Conservation (phyloP, 805 yeast species). For the Yarrowia keelungensis region DNA sequence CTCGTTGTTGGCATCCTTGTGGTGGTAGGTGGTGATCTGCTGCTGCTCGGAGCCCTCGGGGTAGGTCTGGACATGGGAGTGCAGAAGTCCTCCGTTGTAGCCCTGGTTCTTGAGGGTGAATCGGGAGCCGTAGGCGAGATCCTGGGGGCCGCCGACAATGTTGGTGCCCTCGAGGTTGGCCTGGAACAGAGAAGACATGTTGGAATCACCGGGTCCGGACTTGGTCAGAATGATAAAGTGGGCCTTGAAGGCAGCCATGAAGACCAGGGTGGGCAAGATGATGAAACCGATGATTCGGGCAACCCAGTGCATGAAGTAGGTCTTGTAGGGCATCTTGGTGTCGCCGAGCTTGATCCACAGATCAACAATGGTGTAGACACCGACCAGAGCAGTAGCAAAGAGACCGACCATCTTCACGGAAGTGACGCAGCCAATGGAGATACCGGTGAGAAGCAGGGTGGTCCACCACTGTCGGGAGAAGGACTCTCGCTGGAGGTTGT, state of each 20-base stretch:
- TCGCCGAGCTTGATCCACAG: slow-evolving; percentile 87
- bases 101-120: slow-evolving; percentile 75
- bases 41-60: slow-evolving; percentile 95
- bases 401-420: slow-evolving; percentile 97
- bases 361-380: slow-evolving; percentile 86
- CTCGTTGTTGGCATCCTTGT: slow-evolving; percentile 84
- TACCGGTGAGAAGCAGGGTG: slow-evolving; percentile 86
- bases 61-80: slow-evolving; percentile 83
- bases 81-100: slow-evolving; percentile 74
- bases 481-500: slow-evolving; percentile 63
- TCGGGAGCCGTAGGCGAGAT: slow-evolving; percentile 66
- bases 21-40: slow-evolving; percentile 91
- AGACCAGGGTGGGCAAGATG: slow-evolving; percentile 71
- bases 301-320: slow-evolving; percentile 67
- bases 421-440: slow-evolving; percentile 85
- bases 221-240: slow-evolving; percentile 79
- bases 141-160: slow-evolving; percentile 70
- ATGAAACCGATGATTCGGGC: slow-evolving; percentile 71
- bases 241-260: slow-evolving; percentile 73
- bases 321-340: slow-evolving; percentile 47
- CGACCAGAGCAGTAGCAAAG: slow-evolving; percentile 85
- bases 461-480: slow-evolving; percentile 90
- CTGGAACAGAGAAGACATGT: slow-evolving; percentile 88
- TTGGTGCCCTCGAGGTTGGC: slow-evolving; percentile 77
- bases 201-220: slow-evolving; percentile 92